These are phyloP conservation scores for Agaricus blazei DNA, from an alignment of 768 basidiomycete species.

Conservation along the genomic window DNA sequence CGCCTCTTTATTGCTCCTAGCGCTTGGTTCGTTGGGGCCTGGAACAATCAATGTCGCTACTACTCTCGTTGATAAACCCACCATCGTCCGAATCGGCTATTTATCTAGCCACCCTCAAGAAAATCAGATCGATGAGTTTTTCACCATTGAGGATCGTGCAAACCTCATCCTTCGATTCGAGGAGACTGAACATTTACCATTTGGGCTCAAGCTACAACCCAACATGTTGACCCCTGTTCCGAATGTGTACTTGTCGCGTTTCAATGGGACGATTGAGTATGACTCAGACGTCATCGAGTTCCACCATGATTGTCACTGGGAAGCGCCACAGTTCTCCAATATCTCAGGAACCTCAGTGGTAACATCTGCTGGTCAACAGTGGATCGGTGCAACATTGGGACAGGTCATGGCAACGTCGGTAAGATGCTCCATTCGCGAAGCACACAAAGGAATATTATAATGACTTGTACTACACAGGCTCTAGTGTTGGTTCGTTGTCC, in stretches of 20 bases:
- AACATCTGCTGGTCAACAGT: background rate
- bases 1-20: slow-evolving; percentile 4
- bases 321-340: background rate
- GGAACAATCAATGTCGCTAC: slow-evolving; percentile 9
- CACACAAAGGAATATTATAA: background rate
- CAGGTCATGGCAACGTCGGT: background rate
- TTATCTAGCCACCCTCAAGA: background rate
- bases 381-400: background rate
- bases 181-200: slow-evolving; percentile 1
- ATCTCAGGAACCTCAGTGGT: background rate
- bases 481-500: background rate
- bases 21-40: slow-evolving; percentile 2
- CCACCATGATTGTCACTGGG: slow-evolving; percentile 5
- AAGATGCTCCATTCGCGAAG: background rate
- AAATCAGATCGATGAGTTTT: background rate
- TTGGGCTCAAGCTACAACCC: slow-evolving; percentile 2
- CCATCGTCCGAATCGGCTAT: too few relatives aligned
- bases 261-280: slow-evolving; percentile 6
- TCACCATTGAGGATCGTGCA: background rate
- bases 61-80: background rate
- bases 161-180: slow-evolving; percentile 9
- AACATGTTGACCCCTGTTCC: background rate
- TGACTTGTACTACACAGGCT: too few relatives aligned
- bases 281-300: background rate
- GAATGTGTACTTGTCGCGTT: background rate